Evolutionary conservation across 805 yeast genomes (phyloP).

Genomic region (Wickerhamomyces queroliae): DNA sequence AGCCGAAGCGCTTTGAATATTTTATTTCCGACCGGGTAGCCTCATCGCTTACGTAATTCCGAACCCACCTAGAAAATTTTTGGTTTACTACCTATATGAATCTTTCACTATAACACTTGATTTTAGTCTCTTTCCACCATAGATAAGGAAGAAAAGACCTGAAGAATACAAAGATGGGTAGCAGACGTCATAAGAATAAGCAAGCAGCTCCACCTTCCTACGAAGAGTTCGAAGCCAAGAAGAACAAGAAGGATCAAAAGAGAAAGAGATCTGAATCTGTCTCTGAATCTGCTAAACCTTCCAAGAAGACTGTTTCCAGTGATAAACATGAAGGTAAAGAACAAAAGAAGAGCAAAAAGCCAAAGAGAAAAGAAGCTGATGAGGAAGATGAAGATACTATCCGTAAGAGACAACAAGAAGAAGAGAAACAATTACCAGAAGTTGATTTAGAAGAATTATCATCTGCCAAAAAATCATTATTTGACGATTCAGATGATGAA

Average conservation of each 20-base stretch:
- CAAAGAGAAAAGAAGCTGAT: constrained; percentile 15
- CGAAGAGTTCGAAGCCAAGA: constrained; percentile 71
- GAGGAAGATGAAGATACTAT: constrained; percentile 20
- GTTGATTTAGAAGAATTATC: constrained; percentile 64
- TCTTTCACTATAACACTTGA: too few species aligned
- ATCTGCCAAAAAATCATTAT: constrained; percentile 66
- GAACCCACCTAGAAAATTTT: not conserved
- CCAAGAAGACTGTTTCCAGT: constrained; percentile 21
- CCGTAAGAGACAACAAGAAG: constrained; percentile 25
- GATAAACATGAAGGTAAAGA: constrained; percentile 6
- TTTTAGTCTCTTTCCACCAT: too few species aligned
- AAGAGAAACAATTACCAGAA: constrained; percentile 50
- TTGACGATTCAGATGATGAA: constrained; percentile 49
- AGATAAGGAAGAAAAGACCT: not conserved
- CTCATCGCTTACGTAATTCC: not conserved
- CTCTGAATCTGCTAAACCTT: constrained; percentile 20
- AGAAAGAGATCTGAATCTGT: constrained; percentile 27
- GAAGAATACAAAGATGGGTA: constrained; percentile 52
- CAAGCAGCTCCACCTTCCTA: constrained; percentile 88
- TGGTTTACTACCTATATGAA: not conserved
- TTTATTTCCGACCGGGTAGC: constrained; percentile 2
- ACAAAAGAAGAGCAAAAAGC: constrained; percentile 10
- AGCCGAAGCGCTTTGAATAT: too few species aligned
- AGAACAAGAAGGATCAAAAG: constrained; percentile 29
- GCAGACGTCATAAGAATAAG: constrained; percentile 83